Conservation (phyloP, 176 grass and related monocot genomes). For the Typha latifolia region DNA sequence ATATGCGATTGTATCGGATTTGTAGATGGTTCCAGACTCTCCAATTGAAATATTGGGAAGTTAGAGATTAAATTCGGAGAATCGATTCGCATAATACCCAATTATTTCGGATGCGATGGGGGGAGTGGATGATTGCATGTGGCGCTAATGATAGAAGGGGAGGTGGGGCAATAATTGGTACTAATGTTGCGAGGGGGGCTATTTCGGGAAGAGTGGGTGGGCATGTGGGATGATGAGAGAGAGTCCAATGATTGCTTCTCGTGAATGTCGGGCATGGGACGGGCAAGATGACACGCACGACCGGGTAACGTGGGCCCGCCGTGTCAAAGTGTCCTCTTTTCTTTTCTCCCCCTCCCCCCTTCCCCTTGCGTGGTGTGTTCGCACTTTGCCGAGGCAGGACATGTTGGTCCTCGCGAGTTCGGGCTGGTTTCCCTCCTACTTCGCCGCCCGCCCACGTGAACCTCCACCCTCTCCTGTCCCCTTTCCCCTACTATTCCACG, state of each 20-base stretch:
- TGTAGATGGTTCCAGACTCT: too few relatives aligned
- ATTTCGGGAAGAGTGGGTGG: background rate
- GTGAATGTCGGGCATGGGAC: background rate
- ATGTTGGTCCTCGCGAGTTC: conserved; percentile 14
- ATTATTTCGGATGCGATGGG: too few relatives aligned
- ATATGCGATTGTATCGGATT: too few relatives aligned
- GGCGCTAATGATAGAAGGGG: background rate
- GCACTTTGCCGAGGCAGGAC: conserved; percentile 13
- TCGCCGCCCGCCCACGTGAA: conserved; percentile 14
- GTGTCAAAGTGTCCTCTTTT: background rate
- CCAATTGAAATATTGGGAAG: too few relatives aligned
- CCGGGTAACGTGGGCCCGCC: background rate
- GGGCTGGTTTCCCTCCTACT: background rate
- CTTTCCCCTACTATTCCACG: background rate
- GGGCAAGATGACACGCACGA: background rate
- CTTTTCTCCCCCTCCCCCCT: too few relatives aligned
- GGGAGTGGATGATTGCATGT: too few relatives aligned
- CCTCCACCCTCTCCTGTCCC: conserved; percentile 3
- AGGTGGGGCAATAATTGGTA: background rate
- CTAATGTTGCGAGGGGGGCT: background rate
- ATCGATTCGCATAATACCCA: too few relatives aligned
- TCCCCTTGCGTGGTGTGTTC: background rate
- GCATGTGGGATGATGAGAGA: too few relatives aligned
- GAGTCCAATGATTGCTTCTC: background rate
- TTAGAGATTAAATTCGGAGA: too few relatives aligned